Conservation (phyloP, 805 yeast genomes). For the Lipomyces chichibuensis region DNA sequence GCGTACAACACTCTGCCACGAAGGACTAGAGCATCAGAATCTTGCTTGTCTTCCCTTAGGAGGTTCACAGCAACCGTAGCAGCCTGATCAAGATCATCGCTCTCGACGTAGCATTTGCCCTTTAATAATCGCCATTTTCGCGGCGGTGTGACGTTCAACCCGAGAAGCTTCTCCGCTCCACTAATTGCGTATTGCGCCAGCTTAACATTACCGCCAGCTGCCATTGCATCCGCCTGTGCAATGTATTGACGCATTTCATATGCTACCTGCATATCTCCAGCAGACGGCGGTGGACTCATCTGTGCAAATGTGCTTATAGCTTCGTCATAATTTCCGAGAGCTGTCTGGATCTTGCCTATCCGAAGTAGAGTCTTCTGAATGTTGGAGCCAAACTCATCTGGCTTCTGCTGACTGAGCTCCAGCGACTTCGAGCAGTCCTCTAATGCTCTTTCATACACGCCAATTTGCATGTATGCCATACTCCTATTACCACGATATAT, state of each 20-base stretch:
- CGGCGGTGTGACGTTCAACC: slow-evolving; percentile 44
- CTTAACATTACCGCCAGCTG: slow-evolving; percentile 37
- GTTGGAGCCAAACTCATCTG: slow-evolving; percentile 40
- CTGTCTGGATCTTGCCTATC: slow-evolving; percentile 44
- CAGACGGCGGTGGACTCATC: slow-evolving; percentile 35
- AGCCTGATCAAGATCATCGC: slow-evolving; percentile 45
- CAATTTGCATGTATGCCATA: slow-evolving; percentile 47
- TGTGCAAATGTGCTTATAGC: slow-evolving; percentile 42
- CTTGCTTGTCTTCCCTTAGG: slow-evolving; percentile 44
- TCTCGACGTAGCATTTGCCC: slow-evolving; percentile 39
- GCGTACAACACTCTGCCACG: slow-evolving; percentile 46
- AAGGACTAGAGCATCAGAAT: slow-evolving; percentile 48
- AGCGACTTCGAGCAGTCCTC: slow-evolving; percentile 44
- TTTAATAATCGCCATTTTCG: slow-evolving; percentile 44
- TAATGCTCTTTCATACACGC: slow-evolving; percentile 44
- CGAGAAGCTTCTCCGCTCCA: slow-evolving; percentile 46
- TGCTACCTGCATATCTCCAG: slow-evolving; percentile 40
- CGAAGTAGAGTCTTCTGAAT: slow-evolving; percentile 44
- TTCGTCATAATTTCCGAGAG: slow-evolving; percentile 44
- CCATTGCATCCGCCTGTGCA: slow-evolving; percentile 43
- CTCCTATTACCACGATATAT: slow-evolving; percentile 47
- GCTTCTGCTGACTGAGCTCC: slow-evolving; percentile 8
- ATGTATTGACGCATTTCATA: slow-evolving; percentile 47
- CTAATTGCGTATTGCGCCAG: slow-evolving; percentile 46
- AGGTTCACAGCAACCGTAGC: slow-evolving; percentile 45